Conservation (phyloP, 805 yeast species). For the Candida taoyuanica region DNA sequence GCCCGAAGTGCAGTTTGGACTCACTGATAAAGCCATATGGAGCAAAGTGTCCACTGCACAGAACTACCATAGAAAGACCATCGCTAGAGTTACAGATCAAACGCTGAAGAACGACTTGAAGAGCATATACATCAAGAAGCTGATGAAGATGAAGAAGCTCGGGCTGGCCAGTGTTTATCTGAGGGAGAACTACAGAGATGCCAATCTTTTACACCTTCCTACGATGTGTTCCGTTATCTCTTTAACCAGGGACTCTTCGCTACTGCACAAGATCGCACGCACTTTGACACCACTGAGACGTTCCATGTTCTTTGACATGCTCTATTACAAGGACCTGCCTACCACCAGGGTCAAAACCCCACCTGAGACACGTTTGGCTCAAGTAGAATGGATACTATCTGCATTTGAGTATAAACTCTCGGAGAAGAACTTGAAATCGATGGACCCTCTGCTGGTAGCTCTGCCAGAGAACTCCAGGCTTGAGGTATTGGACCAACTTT, state of each 20-base stretch:
- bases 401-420: slow-evolving; percentile 6
- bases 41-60: slow-evolving; percentile 4
- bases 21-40: slow-evolving; percentile 10
- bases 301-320: slow-evolving; percentile 8
- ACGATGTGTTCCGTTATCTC: slow-evolving; percentile 3
- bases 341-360: slow-evolving; percentile 2
- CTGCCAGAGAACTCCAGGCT: slow-evolving; percentile 51
- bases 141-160: slow-evolving; percentile 7
- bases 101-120: slow-evolving; percentile 6
- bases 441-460: neutral
- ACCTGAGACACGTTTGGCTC: slow-evolving; percentile 7
- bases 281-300: slow-evolving; percentile 7
- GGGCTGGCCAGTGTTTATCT: slow-evolving; percentile 5
- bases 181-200: neutral
- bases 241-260: neutral
- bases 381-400: slow-evolving; percentile 8
- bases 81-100: slow-evolving; percentile 2
- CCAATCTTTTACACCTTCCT: slow-evolving; percentile 2
- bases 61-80: slow-evolving; percentile 7
- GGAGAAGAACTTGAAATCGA: slow-evolving; percentile 5
- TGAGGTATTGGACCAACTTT: slow-evolving; percentile 82
- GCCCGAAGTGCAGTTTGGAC: slow-evolving; percentile 6
- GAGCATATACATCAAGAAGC: slow-evolving; percentile 11
- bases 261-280: neutral
- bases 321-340: neutral